Evolutionary conservation across 108 stramenopile species (phyloP).

Genomic region (Parietichytrium sp.): DNA sequence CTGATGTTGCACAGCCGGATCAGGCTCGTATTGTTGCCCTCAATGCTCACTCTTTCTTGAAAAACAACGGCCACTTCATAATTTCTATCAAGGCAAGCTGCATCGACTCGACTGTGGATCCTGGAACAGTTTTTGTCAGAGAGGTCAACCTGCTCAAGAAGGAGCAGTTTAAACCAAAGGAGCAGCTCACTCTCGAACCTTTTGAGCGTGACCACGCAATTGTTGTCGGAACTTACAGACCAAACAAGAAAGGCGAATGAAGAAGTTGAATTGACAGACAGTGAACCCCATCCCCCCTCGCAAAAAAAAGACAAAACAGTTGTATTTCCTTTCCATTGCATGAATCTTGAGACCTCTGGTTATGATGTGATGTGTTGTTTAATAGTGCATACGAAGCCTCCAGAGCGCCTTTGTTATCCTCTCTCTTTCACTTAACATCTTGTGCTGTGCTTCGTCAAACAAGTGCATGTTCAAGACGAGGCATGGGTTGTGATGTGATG

Average conservation of each 20-base stretch:
- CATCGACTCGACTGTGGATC: conserved; percentile 97
- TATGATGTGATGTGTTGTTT: no score
- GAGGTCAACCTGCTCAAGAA: conserved; percentile 88
- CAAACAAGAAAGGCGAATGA: conserved; percentile 54
- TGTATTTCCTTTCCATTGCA: no score
- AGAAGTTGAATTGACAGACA: no score
- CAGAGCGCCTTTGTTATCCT: no score
- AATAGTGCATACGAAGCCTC: no score
- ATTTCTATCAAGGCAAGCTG: conserved; percentile 99
- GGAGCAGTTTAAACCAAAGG: conserved; percentile 95
- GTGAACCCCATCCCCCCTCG: no score
- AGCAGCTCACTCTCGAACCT: conserved; percentile 98
- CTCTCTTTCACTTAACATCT: no score
- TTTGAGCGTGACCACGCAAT: conserved; percentile 99
- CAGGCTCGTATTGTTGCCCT: conserved; percentile 98
- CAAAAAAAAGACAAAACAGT: no score
- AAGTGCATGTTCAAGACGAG: no score
- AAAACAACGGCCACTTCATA: conserved; percentile 96
- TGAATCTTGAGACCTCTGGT: no score
- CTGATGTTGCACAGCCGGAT: conserved; percentile 99
- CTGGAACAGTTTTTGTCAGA: conserved; percentile 93
- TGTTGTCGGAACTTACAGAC: conserved; percentile 92
- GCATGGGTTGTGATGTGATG: no score
- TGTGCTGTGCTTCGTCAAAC: no score
- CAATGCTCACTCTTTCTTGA: conserved; percentile 98